These are phyloP conservation scores for Lithohypha guttulata DNA, from an alignment of 2,329 filamentous ascomycete species.

Conservation along the genomic window DNA sequence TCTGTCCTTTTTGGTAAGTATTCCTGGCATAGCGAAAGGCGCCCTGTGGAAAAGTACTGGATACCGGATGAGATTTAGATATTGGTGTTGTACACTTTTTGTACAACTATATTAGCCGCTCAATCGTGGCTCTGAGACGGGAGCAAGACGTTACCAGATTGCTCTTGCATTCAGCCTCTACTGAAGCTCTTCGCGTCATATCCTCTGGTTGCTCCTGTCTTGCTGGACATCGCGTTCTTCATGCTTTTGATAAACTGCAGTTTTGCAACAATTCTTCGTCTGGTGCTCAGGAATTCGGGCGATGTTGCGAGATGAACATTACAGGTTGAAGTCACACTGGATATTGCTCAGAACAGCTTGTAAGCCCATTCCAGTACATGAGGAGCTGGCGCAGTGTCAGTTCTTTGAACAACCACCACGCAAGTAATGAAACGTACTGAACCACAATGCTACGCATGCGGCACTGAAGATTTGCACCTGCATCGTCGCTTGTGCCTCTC, in stretches of 20 bases:
- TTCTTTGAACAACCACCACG: neutral
- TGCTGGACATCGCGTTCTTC: no score
- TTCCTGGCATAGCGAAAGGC: slow-evolving; percentile 15
- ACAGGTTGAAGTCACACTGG: neutral
- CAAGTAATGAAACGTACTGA: slow-evolving; percentile 41
- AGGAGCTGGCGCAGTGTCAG: slow-evolving; percentile 36
- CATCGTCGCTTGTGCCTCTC: slow-evolving; percentile 40
- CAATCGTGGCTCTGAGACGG: no score
- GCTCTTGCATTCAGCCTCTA: no score
- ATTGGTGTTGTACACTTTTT: slow-evolving; percentile 9
- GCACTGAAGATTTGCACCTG: slow-evolving; percentile 45
- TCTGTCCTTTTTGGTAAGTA: neutral
- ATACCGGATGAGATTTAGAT: slow-evolving; percentile 8
- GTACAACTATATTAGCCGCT: slow-evolving; percentile 5
- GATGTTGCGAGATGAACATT: no score
- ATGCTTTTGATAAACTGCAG: no score
- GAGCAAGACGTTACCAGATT: no score
- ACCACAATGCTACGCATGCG: slow-evolving; percentile 48
- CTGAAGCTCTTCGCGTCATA: no score
- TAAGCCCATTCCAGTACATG: slow-evolving; percentile 40
- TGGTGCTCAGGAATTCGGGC: no score
- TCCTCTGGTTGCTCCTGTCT: no score
- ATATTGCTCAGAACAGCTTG: slow-evolving; percentile 33
- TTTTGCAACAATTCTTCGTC: no score
- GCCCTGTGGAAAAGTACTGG: slow-evolving; percentile 10